phyloP scores from a whole-genome alignment of 352 stramenopile species.

The Saprolegnia diclina region DNA sequence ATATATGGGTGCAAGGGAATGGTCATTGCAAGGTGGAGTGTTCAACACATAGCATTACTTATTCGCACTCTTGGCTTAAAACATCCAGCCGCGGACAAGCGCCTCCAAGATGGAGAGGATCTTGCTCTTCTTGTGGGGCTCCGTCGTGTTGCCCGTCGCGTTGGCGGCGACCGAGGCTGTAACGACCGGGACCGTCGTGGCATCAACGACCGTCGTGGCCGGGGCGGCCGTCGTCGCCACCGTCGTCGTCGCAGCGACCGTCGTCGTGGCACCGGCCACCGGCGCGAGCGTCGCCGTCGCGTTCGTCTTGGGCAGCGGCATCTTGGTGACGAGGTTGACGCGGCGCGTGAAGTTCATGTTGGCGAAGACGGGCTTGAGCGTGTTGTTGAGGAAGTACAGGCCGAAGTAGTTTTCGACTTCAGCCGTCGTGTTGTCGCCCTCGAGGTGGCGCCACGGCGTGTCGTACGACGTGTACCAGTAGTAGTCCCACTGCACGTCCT shows the following conservation, averaged over 20 bases:
- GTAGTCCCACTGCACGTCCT: conserved; percentile 45
- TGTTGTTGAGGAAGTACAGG: conserved; percentile 43
- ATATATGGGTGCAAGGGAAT: neutral
- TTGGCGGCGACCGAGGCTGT: conserved; percentile 9
- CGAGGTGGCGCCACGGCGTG: conserved; percentile 50
- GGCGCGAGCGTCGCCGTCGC: neutral
- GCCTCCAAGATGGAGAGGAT: conserved; percentile 17
- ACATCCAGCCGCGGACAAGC: conserved; percentile 14
- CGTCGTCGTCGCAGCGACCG: neutral
- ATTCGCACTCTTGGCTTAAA: neutral
- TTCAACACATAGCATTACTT: neutral
- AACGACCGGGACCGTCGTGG: neutral
- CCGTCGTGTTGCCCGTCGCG: neutral
- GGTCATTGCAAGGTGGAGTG: too few species aligned
- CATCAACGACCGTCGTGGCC: neutral
- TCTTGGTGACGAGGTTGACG: conserved; percentile 13
- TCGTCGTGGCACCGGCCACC: neutral
- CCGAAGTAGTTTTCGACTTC: conserved; percentile 65
- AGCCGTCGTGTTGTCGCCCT: conserved; percentile 36
- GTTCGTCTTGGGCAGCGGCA: neutral
- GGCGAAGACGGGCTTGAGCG: conserved; percentile 44
- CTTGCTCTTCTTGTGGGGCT: conserved; percentile 8
- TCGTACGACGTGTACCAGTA: conserved; percentile 70
- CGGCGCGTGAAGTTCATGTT: conserved; percentile 34
- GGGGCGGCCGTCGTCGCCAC: neutral